Base-by-base conservation (phyloP, 495 filamentous ascomycete genomes). In the Aspergillus nanangensis region DNA sequence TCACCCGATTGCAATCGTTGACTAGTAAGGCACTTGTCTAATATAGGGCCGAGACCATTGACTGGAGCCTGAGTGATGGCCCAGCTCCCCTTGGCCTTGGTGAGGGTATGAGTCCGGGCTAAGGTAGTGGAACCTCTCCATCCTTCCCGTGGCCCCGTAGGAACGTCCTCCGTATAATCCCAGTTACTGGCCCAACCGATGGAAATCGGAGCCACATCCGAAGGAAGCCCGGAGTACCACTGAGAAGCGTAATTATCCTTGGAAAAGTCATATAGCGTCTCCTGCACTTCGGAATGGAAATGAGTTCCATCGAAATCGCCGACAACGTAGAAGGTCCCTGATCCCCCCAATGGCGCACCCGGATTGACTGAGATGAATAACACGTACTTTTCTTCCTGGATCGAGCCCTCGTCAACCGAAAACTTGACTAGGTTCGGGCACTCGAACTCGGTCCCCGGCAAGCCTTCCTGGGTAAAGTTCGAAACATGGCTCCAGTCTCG, bases 231-330 rank as follows among this genome's bases (percentile, higher is more conserved):
- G 37, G 67, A 68, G 57, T 75, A 78, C 62, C 70, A 78, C 51
- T 78, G 74, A 0, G 69, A 71, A 19, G 77, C 76, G 44, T 79
- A 78, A 49, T 74, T 74, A 52, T 79, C 76, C 48, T 76, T 78
- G 15, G 58, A 67, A 43, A 77, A 80, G 55, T 79, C 74, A 15
- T 27, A 38, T 14, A 51, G 32, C 8, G 27, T 42, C 10, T 51
- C 8, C n/a, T 17, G 8, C 13, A 23, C 39, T 9, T 46, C 49
- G 17, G 43, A 31, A n/a, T 23, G 35, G 36, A 51, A 51, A 22
- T 47, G 42, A 9, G 56, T 63, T 38, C 74, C 75, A 50, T 80
- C 72, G 60, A 80, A 78, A 17, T 52, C 50, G 17, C 75, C 76
- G 2, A 67, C 61, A 51, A 78, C 71, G 51, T 76, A 78, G 18